phyloP scores from a whole-genome alignment of 495 filamentous ascomycete species.

The Aspergillus nidulans region DNA sequence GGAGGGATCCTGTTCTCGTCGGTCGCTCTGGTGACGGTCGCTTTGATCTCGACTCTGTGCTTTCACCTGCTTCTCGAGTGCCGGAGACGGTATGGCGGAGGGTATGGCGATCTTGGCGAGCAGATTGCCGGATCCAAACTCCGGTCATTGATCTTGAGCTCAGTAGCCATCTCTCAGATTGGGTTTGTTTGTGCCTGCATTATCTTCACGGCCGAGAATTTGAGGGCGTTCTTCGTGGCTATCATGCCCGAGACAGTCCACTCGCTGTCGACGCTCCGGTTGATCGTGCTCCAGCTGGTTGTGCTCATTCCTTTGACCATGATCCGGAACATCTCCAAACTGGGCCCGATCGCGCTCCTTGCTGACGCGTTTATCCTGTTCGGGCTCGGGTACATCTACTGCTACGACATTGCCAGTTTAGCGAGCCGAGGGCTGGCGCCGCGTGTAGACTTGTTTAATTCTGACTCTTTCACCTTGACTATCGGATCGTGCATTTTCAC shows the following conservation, averaged over 20 bases:
- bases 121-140: constrained; percentile 80
- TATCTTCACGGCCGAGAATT: constrained; percentile 86
- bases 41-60: constrained; percentile 77
- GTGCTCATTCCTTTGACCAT: constrained; percentile 82
- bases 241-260: constrained; percentile 59
- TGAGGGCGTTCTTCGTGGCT: constrained; percentile 76
- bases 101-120: constrained; percentile 88
- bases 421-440: constrained; percentile 61
- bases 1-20: constrained; percentile 93
- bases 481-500: constrained; percentile 96
- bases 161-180: constrained; percentile 81
- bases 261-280: constrained; percentile 64
- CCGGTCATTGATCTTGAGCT: constrained; percentile 70
- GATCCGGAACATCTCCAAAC: constrained; percentile 85
- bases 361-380: constrained; percentile 87
- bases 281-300: constrained; percentile 83
- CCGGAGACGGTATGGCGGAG: constrained; percentile 69
- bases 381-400: constrained; percentile 83
- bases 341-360: constrained; percentile 73
- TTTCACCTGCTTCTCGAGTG: constrained; percentile 83
- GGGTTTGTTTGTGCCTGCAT: constrained; percentile 94
- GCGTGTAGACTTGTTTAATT: constrained; percentile 77
- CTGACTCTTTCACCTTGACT: constrained; percentile 78
- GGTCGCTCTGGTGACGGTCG: constrained; percentile 70
- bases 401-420: constrained; percentile 79